phyloP scores from a whole-genome alignment of 179 eudicot species.

The Carnegiea gigantea region DNA sequence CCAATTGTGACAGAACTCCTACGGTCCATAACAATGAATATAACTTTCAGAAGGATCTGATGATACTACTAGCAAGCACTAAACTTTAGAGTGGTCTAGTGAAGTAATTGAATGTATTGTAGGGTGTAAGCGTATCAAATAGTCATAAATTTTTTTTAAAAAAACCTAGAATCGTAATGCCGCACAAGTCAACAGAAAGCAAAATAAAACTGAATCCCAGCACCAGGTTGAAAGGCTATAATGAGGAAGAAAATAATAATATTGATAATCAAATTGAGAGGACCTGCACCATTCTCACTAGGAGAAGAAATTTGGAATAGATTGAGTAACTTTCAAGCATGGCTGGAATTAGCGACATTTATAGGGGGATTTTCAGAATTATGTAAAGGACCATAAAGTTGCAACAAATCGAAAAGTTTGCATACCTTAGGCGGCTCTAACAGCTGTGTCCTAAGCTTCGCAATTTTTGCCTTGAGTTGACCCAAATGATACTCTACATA shows the following conservation, averaged over 20 bases:
- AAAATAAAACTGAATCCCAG: background rate
- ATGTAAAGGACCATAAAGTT: background rate
- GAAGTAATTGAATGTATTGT: too few species aligned
- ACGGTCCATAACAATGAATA: too few species aligned
- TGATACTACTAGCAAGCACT: too few species aligned
- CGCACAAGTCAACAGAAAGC: background rate
- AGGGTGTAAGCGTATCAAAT: background rate
- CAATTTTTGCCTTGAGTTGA: constrained; percentile 99
- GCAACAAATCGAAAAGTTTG: background rate
- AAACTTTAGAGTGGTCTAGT: too few species aligned
- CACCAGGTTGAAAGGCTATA: background rate
- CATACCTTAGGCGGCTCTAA: constrained; percentile 99
- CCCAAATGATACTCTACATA: constrained; percentile 95
- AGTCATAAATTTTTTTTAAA: background rate
- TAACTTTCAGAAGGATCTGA: too few species aligned
- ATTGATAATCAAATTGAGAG: background rate
- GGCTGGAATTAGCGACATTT: background rate
- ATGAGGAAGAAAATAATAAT: background rate
- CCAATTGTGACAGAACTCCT: too few species aligned
- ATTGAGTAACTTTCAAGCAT: background rate
- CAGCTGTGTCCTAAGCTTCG: constrained; percentile 91
- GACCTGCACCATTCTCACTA: background rate
- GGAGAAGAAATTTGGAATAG: background rate
- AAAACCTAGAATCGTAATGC: too few species aligned
- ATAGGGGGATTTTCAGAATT: background rate